These are phyloP conservation scores for Achaetomium macrosporum DNA, from an alignment of 2,329 filamentous ascomycete species.

Conservation along the genomic window DNA sequence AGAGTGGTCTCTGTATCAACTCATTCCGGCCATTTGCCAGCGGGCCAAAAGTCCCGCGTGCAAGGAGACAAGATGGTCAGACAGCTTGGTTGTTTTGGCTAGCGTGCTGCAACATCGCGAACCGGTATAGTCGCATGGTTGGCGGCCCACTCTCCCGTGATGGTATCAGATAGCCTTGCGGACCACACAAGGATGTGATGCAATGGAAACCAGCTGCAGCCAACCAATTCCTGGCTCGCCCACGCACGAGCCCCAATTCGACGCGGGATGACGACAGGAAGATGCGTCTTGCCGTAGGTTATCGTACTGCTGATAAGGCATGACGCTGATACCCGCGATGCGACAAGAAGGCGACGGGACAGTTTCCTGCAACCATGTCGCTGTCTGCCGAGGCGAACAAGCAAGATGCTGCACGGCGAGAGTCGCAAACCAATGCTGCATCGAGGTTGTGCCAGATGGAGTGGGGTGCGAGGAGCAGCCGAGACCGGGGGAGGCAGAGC, in stretches of 20 bases:
- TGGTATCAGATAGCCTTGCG: conserved; percentile 16
- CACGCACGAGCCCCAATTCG: conserved; percentile 14
- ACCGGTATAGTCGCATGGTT: conserved; percentile 2
- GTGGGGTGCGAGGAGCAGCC: not conserved
- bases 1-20: not conserved
- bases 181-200: conserved; percentile 18
- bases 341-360: not conserved
- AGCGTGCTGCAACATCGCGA: conserved; percentile 12
- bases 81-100: conserved; percentile 6
- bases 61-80: not conserved
- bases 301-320: conserved; percentile 18
- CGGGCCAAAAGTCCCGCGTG: not conserved
- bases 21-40: not conserved
- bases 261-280: conserved; percentile 28
- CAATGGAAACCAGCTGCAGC: conserved; percentile 18
- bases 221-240: conserved; percentile 21
- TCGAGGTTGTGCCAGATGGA: not conserved
- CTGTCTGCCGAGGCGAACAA: not conserved
- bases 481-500: not conserved
- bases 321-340: not conserved
- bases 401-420: not conserved
- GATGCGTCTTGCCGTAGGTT: conserved; percentile 20
- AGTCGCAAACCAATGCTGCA: not conserved
- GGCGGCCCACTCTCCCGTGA: conserved; percentile 6
- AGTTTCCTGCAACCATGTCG: too few relatives aligned